Evolutionary conservation across 352 stramenopile species (phyloP), one percentile per base, ranked within the genome.

Genomic region (Thalassiosira oceanica): DNA sequence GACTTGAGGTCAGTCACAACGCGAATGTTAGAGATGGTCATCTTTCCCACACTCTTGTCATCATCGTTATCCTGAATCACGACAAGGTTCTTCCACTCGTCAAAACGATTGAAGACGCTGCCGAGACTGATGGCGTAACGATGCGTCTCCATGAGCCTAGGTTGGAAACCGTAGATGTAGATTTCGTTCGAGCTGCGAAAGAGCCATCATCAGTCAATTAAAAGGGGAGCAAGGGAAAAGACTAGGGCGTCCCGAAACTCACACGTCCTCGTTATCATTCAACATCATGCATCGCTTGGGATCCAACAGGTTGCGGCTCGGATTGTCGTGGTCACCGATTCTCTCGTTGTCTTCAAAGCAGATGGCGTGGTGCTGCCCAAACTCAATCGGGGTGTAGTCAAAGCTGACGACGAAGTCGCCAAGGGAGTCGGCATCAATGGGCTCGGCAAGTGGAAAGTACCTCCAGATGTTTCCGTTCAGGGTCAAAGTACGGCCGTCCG

Each of bases 301-400:
- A 28, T 55, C 46, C 11, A 5, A n/a, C n/a, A 5, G 7, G 16
- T 57, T 45, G 4, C 16, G 5, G 15, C 13, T n/a, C n/a, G n/a
- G 4, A 43, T 57, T 57, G 31, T 46, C 21, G 1, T 61, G 35
- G 21, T 50, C 37, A 2, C 39, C 39, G 5, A 24, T 42, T 3
- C 20, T 15, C 2, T 37, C 11, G 35, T 66, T 60, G 13, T 66
- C 56, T 1, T 66, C 56, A 26, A 66, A 60, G 27, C 56, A 66
- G 31, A 66, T 61, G 56, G 24, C 31, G 31, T 63, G 42, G 6
- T 55, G 26, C 20, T 66, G 42, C 13, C 13, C 43, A 3, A 11
- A 15, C 43, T 61, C 44, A 20, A 1, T 27, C 2, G 57, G 2
- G 27, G 5, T 31, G 42, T 35, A 66, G 56, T 66, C 44, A n/a